These are phyloP conservation scores for Begonia loranthoides DNA, from an alignment of 306 rosid species.

Conservation along the genomic window DNA sequence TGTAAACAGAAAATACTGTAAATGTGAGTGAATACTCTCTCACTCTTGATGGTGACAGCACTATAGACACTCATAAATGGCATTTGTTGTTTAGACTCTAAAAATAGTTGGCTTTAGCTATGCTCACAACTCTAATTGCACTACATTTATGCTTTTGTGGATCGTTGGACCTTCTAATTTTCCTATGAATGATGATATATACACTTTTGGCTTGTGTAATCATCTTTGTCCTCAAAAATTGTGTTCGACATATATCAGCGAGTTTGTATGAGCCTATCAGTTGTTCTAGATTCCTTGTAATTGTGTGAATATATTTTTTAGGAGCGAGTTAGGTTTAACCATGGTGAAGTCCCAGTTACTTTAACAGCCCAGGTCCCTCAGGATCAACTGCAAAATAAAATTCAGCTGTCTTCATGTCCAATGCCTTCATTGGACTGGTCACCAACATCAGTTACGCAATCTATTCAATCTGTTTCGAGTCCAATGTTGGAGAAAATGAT, in stretches of 20 bases:
- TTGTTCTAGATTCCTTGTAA: neutral
- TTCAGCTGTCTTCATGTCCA: slow-evolving; percentile 26
- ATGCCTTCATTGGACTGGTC: slow-evolving; percentile 33
- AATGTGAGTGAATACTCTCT: no score
- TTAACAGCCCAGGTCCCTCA: slow-evolving; percentile 21
- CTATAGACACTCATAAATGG: no score
- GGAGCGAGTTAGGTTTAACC: slow-evolving; percentile 34
- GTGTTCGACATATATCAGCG: no score
- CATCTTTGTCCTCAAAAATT: no score
- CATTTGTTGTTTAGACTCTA: neutral
- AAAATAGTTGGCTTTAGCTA: no score
- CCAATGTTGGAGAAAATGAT: slow-evolving; percentile 27
- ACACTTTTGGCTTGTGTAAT: no score
- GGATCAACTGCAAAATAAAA: slow-evolving; percentile 29
- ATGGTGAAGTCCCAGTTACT: slow-evolving; percentile 21
- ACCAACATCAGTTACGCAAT: slow-evolving; percentile 69
- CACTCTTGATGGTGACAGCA: no score
- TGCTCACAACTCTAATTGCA: no score
- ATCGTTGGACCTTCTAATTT: no score
- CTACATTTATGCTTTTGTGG: no score
- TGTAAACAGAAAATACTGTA: no score
- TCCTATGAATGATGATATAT: no score
- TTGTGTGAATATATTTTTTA: slow-evolving; percentile 13
- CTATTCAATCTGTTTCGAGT: slow-evolving; percentile 45
- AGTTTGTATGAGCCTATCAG: neutral